phyloP scores from a whole-genome alignment of 2,329 filamentous ascomycete genomes.

The Coccinonectria pachysandricola region DNA sequence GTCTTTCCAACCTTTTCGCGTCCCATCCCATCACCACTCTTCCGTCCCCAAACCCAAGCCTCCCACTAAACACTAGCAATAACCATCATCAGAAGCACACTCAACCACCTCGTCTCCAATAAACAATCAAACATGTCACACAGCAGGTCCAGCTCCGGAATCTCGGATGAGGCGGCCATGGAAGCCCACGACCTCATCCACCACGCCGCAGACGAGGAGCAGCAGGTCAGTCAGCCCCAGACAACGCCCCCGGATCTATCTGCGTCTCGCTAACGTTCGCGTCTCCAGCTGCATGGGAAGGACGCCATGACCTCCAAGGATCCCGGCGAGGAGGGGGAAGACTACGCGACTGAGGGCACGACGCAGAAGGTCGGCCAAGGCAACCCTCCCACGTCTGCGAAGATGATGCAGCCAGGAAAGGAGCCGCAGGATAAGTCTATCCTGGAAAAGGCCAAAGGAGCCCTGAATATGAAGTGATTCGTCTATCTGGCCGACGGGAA shows the following conservation, averaged over 20 bases:
- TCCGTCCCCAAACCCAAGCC: not conserved
- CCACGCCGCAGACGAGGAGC: constrained; percentile 24
- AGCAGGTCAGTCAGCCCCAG: constrained; percentile 12
- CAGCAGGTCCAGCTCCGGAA: constrained; percentile 12
- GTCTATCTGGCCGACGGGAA: not conserved
- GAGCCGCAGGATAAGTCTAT: constrained; percentile 6
- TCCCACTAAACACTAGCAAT: not conserved
- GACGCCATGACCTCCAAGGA: constrained; percentile 10
- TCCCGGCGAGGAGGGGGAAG: constrained; percentile 6
- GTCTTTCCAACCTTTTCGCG: not conserved
- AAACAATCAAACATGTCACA: constrained; percentile 6
- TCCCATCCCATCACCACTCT: not conserved
- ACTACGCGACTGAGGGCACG: not conserved
- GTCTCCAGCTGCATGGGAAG: constrained; percentile 14
- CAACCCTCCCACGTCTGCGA: constrained; percentile 1
- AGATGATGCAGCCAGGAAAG: constrained; percentile 1
- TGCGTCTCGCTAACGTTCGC: not conserved
- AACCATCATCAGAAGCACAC: not conserved
- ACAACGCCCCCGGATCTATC: not conserved
- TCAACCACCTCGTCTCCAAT: not conserved
- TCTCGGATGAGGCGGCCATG: constrained; percentile 21
- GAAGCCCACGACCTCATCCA: constrained; percentile 26
- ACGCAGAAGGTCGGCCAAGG: constrained; percentile 2
- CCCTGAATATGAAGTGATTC: constrained; percentile 16
- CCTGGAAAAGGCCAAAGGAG: constrained; percentile 19